Evolutionary conservation across 345 rosid genomes (phyloP).

Genomic region (Rhodomyrtus tomentosa): DNA sequence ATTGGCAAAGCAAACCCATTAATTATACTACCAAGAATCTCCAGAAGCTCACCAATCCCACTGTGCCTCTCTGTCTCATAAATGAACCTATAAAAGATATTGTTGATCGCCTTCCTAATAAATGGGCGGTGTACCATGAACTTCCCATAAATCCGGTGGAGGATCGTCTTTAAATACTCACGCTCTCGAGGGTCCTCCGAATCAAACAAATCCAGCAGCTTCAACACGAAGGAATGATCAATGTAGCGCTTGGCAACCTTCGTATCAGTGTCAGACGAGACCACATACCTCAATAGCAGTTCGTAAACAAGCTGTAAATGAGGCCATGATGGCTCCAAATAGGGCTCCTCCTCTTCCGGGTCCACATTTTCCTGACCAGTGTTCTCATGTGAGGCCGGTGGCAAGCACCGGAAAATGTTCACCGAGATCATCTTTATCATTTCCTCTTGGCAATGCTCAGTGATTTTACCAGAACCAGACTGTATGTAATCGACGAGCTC

Average conservation of each 20-base stretch:
- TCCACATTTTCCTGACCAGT: conserved; percentile 33
- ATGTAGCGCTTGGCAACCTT: conserved; percentile 44
- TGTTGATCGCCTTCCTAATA: conserved; percentile 38
- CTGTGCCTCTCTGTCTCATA: conserved; percentile 44
- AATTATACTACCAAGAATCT: conserved; percentile 40
- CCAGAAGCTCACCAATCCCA: conserved; percentile 38
- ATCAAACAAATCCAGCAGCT: conserved; percentile 38
- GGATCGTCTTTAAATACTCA: conserved; percentile 41
- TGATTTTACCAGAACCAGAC: conserved; percentile 36
- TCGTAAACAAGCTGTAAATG: conserved; percentile 48
- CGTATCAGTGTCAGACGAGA: conserved; percentile 36
- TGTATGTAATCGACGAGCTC: conserved; percentile 49
- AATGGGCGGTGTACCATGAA: conserved; percentile 49
- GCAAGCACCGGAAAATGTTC: conserved; percentile 42
- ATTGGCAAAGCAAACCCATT: conserved; percentile 47
- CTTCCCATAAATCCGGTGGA: conserved; percentile 41
- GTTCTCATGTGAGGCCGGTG: conserved; percentile 38
- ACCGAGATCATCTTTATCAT: conserved; percentile 35
- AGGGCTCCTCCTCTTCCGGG: conserved; percentile 45
- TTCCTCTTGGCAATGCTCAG: conserved; percentile 32
- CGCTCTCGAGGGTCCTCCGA: conserved; percentile 43
- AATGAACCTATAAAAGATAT: conserved; percentile 36
- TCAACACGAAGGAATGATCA: conserved; percentile 47
- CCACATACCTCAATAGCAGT: conserved; percentile 30
- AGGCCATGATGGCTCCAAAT: conserved; percentile 39